These are phyloP conservation scores for Paxillus ammoniavirescens DNA, from an alignment of 768 basidiomycete species.

Conservation along the genomic window DNA sequence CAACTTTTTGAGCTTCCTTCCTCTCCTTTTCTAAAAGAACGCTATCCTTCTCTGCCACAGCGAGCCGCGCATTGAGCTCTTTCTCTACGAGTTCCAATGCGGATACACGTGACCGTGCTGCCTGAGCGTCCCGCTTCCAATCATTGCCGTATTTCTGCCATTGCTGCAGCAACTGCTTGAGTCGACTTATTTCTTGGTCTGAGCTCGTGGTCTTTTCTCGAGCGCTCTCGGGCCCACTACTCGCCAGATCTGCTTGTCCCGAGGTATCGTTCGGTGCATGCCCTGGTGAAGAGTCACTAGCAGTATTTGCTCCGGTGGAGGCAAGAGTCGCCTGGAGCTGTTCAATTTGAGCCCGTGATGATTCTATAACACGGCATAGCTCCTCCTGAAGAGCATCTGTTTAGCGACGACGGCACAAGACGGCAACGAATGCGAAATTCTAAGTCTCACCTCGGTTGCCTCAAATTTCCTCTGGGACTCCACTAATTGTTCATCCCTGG, in stretches of 20 bases:
- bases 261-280: slow-evolving; percentile 6
- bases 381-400: slow-evolving; percentile 17
- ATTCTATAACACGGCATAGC: slow-evolving; percentile 12
- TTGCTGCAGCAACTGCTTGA: slow-evolving; percentile 18
- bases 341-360: slow-evolving; percentile 17
- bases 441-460: slow-evolving; percentile 21
- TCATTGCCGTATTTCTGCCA: slow-evolving; percentile 26
- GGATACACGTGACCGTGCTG: slow-evolving; percentile 7
- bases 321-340: slow-evolving; percentile 16
- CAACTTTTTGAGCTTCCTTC: slow-evolving; percentile 11
- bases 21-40: slow-evolving; percentile 13
- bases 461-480: slow-evolving; percentile 12
- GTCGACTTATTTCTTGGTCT: slow-evolving; percentile 16
- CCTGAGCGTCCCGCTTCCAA: slow-evolving; percentile 23
- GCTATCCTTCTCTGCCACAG: slow-evolving; percentile 9
- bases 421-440: background rate
- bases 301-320: slow-evolving; percentile 5
- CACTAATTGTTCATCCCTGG: slow-evolving; percentile 19
- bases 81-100: slow-evolving; percentile 11
- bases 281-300: background rate
- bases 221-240: slow-evolving; percentile 2
- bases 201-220: slow-evolving; percentile 14
- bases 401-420: slow-evolving; percentile 4
- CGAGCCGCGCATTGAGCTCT: slow-evolving; percentile 8
- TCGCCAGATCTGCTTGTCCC: background rate